Evolutionary conservation across 257 asterid genomes (phyloP).

Genomic region (Schizonepeta tenuifolia): DNA sequence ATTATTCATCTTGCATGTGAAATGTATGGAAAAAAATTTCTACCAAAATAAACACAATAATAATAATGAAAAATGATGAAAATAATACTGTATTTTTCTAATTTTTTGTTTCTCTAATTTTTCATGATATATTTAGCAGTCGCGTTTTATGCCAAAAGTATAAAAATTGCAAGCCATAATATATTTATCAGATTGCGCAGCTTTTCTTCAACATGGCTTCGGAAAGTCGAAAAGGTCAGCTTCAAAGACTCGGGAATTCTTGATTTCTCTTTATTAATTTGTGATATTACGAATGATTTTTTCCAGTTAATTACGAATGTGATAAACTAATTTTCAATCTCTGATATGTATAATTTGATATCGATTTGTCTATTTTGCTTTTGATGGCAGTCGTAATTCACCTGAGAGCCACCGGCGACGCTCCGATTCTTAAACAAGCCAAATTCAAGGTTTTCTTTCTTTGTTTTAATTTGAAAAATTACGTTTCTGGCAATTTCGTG

Average conservation of each 20-base stretch:
- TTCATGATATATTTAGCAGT: not conserved
- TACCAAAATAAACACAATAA: too few relatives aligned
- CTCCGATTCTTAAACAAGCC: constrained; percentile 92
- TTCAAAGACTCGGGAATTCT: constrained; percentile 13
- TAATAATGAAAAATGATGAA: too few relatives aligned
- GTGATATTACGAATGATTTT: not conserved
- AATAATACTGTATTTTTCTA: too few relatives aligned
- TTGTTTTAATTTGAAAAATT: not conserved
- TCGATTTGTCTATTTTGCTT: constrained; percentile 6
- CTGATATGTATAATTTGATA: constrained; percentile 10
- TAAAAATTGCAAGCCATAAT: constrained; percentile 16
- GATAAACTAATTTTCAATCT: not conserved
- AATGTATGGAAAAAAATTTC: too few relatives aligned
- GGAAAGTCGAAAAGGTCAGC: constrained; percentile 66
- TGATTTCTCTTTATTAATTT: not conserved
- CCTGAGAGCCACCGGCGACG: constrained; percentile 96
- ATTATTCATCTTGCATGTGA: too few relatives aligned
- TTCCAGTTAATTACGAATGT: not conserved
- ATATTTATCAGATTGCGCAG: not conserved
- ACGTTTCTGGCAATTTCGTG: not conserved
- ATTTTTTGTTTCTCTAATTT: too few relatives aligned
- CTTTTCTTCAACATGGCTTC: constrained; percentile 48
- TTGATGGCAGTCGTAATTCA: constrained; percentile 78
- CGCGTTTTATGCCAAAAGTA: not conserved
- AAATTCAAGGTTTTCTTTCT: constrained; percentile 74